Conservation (phyloP, 805 yeast genomes). For the Starmerella geochares region DNA sequence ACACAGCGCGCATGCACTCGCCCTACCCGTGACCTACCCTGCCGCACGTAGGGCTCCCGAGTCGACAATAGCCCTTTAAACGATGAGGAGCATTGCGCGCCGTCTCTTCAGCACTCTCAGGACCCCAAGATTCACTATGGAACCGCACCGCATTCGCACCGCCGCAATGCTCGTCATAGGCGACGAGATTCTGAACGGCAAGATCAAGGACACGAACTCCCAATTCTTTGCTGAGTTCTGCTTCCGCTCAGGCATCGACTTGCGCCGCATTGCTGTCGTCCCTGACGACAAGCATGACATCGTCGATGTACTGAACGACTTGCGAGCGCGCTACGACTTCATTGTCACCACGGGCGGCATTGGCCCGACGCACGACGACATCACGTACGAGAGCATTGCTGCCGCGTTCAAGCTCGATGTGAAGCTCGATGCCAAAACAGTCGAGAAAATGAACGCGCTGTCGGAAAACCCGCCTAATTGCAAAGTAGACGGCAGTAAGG, state of each 20-base stretch:
- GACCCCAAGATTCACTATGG: not conserved
- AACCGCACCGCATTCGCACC: constrained; percentile 10
- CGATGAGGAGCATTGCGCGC: not conserved
- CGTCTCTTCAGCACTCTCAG: not conserved
- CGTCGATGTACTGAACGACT: constrained; percentile 38
- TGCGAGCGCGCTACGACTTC: constrained; percentile 50
- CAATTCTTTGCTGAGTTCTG: constrained; percentile 60
- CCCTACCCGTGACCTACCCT: constrained; percentile 1
- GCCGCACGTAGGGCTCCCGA: not conserved
- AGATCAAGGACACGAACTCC: constrained; percentile 71
- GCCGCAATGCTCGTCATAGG: constrained; percentile 51
- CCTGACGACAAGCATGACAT: constrained; percentile 70
- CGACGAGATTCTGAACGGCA: constrained; percentile 80
- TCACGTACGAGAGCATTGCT: constrained; percentile 69
- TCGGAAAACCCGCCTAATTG: constrained; percentile 25
- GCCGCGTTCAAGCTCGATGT: constrained; percentile 47
- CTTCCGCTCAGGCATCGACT: constrained; percentile 55
- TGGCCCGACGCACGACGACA: constrained; percentile 87
- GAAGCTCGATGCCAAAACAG: constrained; percentile 47
- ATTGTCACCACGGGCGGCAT: constrained; percentile 65
- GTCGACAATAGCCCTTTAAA: not conserved
- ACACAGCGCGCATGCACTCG: not conserved
- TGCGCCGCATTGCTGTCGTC: constrained; percentile 57
- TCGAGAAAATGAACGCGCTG: constrained; percentile 44
- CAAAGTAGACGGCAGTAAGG: constrained; percentile 30